Conservation (phyloP, 805 yeast species). For the Cyberlindnera euphorbiae region DNA sequence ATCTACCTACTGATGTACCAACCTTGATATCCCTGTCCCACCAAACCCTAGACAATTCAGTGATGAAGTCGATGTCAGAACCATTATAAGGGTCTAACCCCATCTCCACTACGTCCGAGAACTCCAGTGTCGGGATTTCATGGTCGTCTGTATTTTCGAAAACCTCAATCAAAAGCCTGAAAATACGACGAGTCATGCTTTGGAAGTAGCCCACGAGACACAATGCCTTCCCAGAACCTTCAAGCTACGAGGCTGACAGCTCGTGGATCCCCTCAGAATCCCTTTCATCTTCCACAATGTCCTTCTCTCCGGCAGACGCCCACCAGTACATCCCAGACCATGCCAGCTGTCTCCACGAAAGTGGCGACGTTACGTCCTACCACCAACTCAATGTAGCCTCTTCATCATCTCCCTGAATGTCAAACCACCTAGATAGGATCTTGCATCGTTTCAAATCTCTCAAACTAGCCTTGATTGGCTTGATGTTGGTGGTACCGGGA, state of each 20-base stretch:
- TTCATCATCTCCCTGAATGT: not conserved
- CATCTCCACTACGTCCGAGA: conserved; percentile 48
- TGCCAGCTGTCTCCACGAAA: conserved; percentile 51
- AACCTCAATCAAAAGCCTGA: conserved; percentile 34
- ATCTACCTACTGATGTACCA: conserved; percentile 31
- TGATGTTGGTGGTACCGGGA: conserved; percentile 9
- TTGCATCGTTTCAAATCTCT: conserved; percentile 35
- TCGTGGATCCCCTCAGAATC: conserved; percentile 33
- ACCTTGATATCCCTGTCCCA: conserved; percentile 40
- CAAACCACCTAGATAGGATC: conserved; percentile 23
- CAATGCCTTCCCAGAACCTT: conserved; percentile 24
- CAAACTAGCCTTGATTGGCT: conserved; percentile 28
- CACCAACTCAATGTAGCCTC: conserved; percentile 33
- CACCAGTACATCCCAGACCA: conserved; percentile 80
- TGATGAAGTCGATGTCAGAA: conserved; percentile 41
- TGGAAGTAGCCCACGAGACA: conserved; percentile 49
- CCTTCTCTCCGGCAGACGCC: conserved; percentile 77
- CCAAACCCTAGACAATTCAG: conserved; percentile 40
- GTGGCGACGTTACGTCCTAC: conserved; percentile 40
- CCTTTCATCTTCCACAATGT: conserved; percentile 34
- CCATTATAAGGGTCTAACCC: conserved; percentile 52
- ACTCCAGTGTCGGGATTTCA: conserved; percentile 29
- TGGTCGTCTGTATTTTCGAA: conserved; percentile 26
- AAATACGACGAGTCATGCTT: conserved; percentile 39
- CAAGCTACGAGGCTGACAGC: conserved; percentile 10